phyloP scores from a whole-genome alignment of 208 protist species.

The Leishmania amazonensis region DNA sequence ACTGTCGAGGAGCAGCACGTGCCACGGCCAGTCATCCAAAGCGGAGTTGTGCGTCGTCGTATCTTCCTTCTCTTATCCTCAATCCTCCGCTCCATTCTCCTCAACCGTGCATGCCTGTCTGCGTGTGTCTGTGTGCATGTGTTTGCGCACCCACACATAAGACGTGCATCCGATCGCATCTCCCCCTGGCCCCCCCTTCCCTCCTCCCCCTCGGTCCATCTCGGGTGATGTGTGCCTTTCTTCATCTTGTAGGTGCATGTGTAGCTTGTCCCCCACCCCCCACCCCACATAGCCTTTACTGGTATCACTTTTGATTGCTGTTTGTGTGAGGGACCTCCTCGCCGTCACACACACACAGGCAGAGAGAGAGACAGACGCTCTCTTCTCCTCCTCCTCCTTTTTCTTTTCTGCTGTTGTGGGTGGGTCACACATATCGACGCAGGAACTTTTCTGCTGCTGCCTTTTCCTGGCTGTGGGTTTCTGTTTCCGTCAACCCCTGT shows the following conservation, averaged over 20 bases:
- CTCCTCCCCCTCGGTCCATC: background rate
- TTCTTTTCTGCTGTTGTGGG: background rate
- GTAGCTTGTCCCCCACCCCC: background rate
- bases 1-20: background rate
- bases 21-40: background rate
- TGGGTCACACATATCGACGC: background rate
- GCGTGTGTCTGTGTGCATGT: background rate
- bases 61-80: background rate
- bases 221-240: background rate
- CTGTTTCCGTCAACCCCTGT: too few relatives aligned
- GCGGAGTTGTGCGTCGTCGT: background rate
- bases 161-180: background rate
- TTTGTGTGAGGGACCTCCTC: background rate
- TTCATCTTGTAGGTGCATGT: background rate
- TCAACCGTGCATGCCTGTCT: background rate
- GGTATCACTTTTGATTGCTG: background rate
- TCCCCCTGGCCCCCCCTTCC: too few relatives aligned
- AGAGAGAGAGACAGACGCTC: background rate
- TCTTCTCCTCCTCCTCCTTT: background rate
- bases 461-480: background rate
- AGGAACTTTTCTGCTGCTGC: background rate
- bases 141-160: background rate
- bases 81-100: background rate
- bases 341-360: background rate
- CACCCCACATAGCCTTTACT: too few relatives aligned